Evolutionary conservation across 108 stramenopile genomes (phyloP).

Genomic region (Cyclostephanos invisitatus): DNA sequence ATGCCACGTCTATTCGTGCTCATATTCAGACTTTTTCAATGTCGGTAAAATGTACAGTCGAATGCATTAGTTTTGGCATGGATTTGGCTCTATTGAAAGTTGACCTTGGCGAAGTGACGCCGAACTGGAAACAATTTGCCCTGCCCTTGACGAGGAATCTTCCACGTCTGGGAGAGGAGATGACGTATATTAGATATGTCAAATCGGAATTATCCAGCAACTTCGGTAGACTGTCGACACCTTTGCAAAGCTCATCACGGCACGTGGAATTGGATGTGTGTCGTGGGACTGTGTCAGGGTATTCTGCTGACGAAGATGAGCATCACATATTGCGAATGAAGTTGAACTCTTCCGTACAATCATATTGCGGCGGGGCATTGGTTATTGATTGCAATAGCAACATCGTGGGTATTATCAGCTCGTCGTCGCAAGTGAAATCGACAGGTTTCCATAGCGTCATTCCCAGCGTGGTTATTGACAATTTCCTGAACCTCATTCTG

Average conservation of each 20-base stretch:
- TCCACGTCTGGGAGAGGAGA: slow-evolving; percentile 15
- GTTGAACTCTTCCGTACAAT: slow-evolving; percentile 50
- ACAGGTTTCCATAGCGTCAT: slow-evolving; percentile 49
- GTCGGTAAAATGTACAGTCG: slow-evolving; percentile 16
- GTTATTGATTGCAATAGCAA: slow-evolving; percentile 43
- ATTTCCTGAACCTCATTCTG: slow-evolving; percentile 22
- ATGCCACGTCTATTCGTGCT: slow-evolving; percentile 54
- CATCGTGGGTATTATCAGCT: slow-evolving; percentile 58
- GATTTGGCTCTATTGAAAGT: slow-evolving; percentile 33
- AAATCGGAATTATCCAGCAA: background rate
- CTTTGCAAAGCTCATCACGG: background rate
- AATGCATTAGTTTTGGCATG: slow-evolving; percentile 23
- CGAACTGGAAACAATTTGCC: background rate
- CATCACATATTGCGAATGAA: slow-evolving; percentile 47
- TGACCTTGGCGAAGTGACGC: background rate
- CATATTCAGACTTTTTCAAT: slow-evolving; percentile 3
- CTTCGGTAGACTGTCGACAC: background rate
- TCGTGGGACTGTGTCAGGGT: slow-evolving; percentile 2
- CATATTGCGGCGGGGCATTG: slow-evolving; percentile 47
- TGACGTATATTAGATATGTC: slow-evolving; percentile 9
- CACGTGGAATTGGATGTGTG: background rate
- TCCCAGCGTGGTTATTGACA: slow-evolving; percentile 45
- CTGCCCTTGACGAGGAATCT: slow-evolving; percentile 4
- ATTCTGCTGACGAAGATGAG: slow-evolving; percentile 20
- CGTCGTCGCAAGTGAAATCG: slow-evolving; percentile 31